Evolutionary conservation across 352 stramenopile species (phyloP).

Genomic region (Thalassiosira mediterranea): DNA sequence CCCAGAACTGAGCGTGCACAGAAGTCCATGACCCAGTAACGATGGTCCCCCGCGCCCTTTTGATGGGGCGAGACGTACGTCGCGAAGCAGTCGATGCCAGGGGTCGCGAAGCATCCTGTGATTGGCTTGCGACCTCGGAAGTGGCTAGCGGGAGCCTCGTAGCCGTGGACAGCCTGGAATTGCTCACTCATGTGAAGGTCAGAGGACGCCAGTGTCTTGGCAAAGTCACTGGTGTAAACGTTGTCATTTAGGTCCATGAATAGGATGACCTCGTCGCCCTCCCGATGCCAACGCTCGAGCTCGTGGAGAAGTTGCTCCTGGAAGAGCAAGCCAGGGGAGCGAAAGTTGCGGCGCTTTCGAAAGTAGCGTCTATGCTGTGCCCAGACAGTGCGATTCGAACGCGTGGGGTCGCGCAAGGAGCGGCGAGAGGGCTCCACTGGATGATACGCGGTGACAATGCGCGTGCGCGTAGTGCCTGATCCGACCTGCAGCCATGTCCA

Average conservation of each 20-base stretch:
- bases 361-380: not conserved
- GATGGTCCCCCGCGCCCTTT: slow-evolving; percentile 2
- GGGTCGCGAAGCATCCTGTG: not conserved
- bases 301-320: not conserved
- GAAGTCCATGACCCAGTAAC: not conserved
- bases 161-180: not conserved
- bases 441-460: slow-evolving; percentile 18
- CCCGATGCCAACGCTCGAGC: slow-evolving; percentile 11
- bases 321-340: not conserved
- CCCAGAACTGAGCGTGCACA: not conserved
- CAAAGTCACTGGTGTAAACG: slow-evolving; percentile 10
- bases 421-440: not conserved
- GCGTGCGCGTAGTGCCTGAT: not conserved
- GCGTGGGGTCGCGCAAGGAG: not conserved
- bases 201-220: not conserved
- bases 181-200: slow-evolving; percentile 19
- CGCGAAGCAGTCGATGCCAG: not conserved
- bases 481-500: slow-evolving; percentile 2
- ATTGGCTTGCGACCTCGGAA: not conserved
- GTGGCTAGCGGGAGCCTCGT: slow-evolving; percentile 1
- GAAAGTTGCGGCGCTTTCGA: not conserved
- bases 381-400: not conserved
- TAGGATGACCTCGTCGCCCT: slow-evolving; percentile 37
- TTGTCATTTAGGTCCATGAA: slow-evolving; percentile 42
- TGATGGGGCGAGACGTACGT: not conserved